Percentiles rank a stretch among this genome's conserved stretches.
Conservation (phyloP, 495 filamentous ascomycete species). For the Arthonia radiata region DNA sequence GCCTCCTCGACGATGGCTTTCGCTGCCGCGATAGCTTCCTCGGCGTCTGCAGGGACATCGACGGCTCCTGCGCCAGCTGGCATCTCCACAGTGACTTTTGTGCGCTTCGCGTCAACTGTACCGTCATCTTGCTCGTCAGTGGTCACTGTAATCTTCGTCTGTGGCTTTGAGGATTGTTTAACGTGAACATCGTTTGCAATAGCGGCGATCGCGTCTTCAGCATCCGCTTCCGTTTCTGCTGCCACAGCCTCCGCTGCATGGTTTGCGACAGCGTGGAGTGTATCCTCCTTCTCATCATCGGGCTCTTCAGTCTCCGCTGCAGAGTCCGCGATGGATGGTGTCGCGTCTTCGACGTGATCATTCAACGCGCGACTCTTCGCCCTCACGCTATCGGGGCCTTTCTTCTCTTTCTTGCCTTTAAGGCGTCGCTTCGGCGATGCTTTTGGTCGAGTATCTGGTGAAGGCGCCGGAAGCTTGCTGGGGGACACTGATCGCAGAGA, state of each 20-base stretch:
- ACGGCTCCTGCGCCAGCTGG: conserved; percentile 40
- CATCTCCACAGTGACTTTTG: conserved; percentile 57
- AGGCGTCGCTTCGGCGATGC: too few relatives aligned
- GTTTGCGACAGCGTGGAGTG: too few relatives aligned
- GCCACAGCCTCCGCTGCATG: conserved; percentile 28
- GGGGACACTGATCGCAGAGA: too few relatives aligned
- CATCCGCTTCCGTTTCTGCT: conserved; percentile 15
- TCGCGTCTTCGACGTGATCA: too few relatives aligned
- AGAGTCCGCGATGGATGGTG: conserved; percentile 13
- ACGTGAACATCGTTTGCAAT: neutral
- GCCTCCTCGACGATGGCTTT: conserved; percentile 31
- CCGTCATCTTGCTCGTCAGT: neutral
- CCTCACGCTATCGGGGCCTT: conserved; percentile 13
- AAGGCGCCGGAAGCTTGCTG: too few relatives aligned
- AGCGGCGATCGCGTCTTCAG: neutral
- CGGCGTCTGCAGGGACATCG: conserved; percentile 45
- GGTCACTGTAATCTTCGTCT: neutral
- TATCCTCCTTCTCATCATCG: conserved; percentile 9
- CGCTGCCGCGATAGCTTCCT: conserved; percentile 62
- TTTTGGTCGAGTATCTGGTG: too few relatives aligned
- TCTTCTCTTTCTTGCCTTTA: conserved; percentile 23
- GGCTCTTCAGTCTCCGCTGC: conserved; percentile 14
- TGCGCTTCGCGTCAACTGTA: conserved; percentile 24
- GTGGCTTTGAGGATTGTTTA: neutral
- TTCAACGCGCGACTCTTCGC: too few relatives aligned